Base-by-base conservation (phyloP, 1,139 yeast genomes). In the Zygoascus hellenicus region DNA sequence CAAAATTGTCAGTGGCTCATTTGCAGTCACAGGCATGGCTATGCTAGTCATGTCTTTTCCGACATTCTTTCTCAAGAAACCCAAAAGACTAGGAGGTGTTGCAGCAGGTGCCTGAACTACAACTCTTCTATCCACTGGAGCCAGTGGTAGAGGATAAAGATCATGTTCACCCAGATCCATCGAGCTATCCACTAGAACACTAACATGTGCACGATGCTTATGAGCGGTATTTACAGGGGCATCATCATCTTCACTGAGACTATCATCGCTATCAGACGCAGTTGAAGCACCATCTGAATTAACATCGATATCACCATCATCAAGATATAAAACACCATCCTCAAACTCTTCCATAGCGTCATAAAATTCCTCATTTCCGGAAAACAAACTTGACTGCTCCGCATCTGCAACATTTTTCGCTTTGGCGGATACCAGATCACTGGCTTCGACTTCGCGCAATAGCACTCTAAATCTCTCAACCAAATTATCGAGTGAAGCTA, bases 1-100 rank as follows among this genome's bases (percentile, higher is more conserved):
- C 48, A 92, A 69, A 32, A 85, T 79, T 0, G 95, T 79, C 14
- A 90, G 66, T 0, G 98, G 98, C 63, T 92, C 98, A 67, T 92
- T 92, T 53, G 89, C 77, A 2, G 94, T 83, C 4, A 92, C 96
- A 0, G 98, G 98, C 94, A 90, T 89, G 1, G 96, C 83, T 48
- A 89, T 78, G 1, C 92, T 77, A 0, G 92, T 76, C 53, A 90
- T 65, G 64, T 90, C 97, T 61, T 90, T 90, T 26, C 97, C 97
- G 13, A 90, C 95, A 58, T 88, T 89, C 62, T 90, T 89, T 48
- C 96, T 77, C 50, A 92, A 74, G 58, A 89, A 78, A 0, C 89
- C 76, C 46, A 90, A 70, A 35, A 92, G 67, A 53, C 94, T 83
- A 4, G 96, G 96, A 2, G 97, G 97, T 0, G 80, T 70, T 40